Percentiles rank a stretch among this genome's conserved stretches.
Conservation (phyloP, 768 basidiomycete species). For the Mycena amicta region DNA sequence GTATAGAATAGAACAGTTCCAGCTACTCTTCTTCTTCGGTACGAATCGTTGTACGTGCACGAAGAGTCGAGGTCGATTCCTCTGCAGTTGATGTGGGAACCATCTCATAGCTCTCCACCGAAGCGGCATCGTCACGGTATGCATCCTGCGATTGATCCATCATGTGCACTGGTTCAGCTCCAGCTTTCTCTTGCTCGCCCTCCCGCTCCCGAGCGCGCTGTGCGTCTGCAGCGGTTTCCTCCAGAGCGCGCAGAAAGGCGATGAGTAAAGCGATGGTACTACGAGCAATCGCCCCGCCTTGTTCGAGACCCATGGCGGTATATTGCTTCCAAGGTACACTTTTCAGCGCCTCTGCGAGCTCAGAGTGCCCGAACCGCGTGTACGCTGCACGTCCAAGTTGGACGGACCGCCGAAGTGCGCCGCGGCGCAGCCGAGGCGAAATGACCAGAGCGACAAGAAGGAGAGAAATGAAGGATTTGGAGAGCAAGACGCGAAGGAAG, state of each 20-base stretch:
- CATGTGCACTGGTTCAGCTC: background rate
- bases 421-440: background rate
- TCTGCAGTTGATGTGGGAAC: background rate
- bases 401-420: no score
- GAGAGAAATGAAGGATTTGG: background rate
- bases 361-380: background rate
- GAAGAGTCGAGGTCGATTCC: background rate
- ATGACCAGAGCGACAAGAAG: background rate
- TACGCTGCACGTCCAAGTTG: background rate
- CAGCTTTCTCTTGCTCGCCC: background rate
- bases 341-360: background rate
- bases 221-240: background rate
- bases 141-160: background rate
- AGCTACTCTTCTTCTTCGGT: background rate
- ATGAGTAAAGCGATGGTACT: background rate
- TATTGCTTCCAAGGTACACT: background rate
- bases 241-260: background rate
- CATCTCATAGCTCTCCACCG: background rate
- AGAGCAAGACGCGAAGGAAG: background rate
- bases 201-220: background rate
- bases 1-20: background rate
- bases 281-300: background rate
- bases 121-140: background rate
- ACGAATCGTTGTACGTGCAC: background rate
- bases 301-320: background rate